These are phyloP conservation scores for Globisporangium iwayamae DNA, from an alignment of 352 stramenopile genomes.

Conservation along the genomic window DNA sequence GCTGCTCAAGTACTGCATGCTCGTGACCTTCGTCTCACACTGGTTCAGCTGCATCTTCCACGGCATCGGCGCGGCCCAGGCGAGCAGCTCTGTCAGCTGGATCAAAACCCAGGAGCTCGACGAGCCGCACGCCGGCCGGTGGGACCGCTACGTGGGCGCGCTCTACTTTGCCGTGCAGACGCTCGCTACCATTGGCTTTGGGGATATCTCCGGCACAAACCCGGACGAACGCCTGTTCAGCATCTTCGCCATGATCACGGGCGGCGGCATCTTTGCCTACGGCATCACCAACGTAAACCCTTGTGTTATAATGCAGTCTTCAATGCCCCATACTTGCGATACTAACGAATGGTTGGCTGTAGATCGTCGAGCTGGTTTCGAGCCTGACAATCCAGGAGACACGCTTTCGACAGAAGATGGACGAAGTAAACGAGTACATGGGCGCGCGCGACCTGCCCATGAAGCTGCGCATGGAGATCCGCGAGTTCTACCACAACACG, in stretches of 20 bases:
- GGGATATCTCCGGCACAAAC: conserved; percentile 49
- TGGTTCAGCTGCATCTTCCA: conserved; percentile 54
- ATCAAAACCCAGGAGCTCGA: neutral
- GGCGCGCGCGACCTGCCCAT: conserved; percentile 64
- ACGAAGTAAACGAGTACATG: conserved; percentile 84
- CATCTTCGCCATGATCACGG: conserved; percentile 70
- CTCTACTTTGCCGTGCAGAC: conserved; percentile 35
- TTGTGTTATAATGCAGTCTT: conserved; percentile 12
- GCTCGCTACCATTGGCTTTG: conserved; percentile 69
- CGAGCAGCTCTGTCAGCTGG: conserved; percentile 13
- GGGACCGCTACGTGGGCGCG: conserved; percentile 28
- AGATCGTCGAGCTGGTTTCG: conserved; percentile 37
- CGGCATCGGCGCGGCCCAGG: conserved; percentile 12
- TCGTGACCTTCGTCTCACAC: conserved; percentile 77
- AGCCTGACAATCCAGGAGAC: conserved; percentile 52
- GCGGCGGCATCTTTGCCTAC: conserved; percentile 80
- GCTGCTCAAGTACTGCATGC: conserved; percentile 74
- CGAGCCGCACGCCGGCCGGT: conserved; percentile 8
- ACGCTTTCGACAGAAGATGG: conserved; percentile 72
- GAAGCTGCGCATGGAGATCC: conserved; percentile 72
- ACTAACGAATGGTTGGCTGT: neutral
- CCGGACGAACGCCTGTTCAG: conserved; percentile 64
- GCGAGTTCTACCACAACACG: conserved; percentile 82
- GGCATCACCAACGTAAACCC: conserved; percentile 71
- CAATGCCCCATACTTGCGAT: too few species aligned